Conservation (phyloP, 2,329 filamentous ascomycete species). For the Alternaria burnsii region DNA sequence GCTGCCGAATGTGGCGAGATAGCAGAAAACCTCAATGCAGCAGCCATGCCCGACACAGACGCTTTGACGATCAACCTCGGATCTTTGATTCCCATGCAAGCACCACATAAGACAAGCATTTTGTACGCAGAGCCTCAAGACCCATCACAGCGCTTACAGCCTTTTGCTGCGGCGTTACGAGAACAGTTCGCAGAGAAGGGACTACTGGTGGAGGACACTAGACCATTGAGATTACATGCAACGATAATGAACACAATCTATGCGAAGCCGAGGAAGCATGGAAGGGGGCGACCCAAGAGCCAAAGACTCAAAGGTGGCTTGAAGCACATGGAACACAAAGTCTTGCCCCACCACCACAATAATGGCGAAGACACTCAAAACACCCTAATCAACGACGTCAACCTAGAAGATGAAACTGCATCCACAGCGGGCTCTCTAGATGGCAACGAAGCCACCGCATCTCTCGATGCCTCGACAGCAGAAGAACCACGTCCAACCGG, state of each 20-base stretch:
- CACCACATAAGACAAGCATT: conserved; percentile 65
- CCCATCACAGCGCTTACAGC: conserved; percentile 58
- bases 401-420: conserved; percentile 7
- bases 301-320: conserved; percentile 4
- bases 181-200: conserved; percentile 63
- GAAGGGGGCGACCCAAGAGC: conserved; percentile 36
- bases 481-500: neutral
- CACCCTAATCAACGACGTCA: neutral
- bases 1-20: conserved; percentile 30
- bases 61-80: conserved; percentile 55
- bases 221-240: conserved; percentile 79
- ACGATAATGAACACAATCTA: conserved; percentile 90
- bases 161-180: conserved; percentile 67
- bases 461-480: neutral
- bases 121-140: conserved; percentile 72
- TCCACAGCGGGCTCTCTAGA: conserved; percentile 13
- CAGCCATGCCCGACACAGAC: conserved; percentile 35
- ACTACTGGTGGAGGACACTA: conserved; percentile 65
- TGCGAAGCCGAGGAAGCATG: conserved; percentile 57
- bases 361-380: neutral
- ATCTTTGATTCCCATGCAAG: conserved; percentile 68
- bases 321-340: conserved; percentile 2
- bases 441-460: neutral
- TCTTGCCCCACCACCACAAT: conserved; percentile 7
- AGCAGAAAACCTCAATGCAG: conserved; percentile 39